phyloP scores from a whole-genome alignment of 495 filamentous ascomycete species.

The Annulohypoxylon stygium region DNA sequence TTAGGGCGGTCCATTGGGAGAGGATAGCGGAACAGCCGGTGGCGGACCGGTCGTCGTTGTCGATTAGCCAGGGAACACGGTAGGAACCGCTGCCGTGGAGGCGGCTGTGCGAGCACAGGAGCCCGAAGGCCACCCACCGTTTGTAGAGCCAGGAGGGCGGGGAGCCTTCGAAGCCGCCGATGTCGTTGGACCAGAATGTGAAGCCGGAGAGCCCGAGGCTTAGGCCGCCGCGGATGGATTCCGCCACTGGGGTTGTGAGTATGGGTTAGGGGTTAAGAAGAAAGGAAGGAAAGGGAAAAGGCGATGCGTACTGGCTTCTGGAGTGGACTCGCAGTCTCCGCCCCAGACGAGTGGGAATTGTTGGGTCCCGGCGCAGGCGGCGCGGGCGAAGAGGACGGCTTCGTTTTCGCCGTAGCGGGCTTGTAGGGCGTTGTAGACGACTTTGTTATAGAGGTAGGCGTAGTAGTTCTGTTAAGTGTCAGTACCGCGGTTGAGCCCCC shows the following conservation, averaged over 20 bases:
- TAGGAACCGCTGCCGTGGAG: conserved; percentile 76
- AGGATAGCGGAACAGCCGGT: conserved; percentile 69
- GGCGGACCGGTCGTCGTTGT: conserved; percentile 62
- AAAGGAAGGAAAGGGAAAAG: neutral
- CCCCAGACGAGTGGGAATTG: conserved; percentile 74
- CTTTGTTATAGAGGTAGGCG: conserved; percentile 75
- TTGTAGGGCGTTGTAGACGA: conserved; percentile 75
- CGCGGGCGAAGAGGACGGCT: conserved; percentile 76
- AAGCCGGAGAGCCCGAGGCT: conserved; percentile 74
- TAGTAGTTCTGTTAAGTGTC: conserved; percentile 68
- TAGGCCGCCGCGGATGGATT: conserved; percentile 77
- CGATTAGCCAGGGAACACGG: conserved; percentile 79
- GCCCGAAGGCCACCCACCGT: conserved; percentile 80
- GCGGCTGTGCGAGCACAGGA: conserved; percentile 75
- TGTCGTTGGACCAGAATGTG: conserved; percentile 78
- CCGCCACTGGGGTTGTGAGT: conserved; percentile 67
- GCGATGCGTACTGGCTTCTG: conserved; percentile 60
- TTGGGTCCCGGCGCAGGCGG: conserved; percentile 75
- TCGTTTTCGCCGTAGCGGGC: conserved; percentile 68
- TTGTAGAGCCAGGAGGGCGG: conserved; percentile 79
- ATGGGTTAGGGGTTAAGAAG: neutral
- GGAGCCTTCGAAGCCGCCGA: conserved; percentile 79
- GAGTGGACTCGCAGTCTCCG: conserved; percentile 79
- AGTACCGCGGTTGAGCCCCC: neutral
- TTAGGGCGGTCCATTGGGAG: conserved; percentile 69